Percentiles rank a stretch among this genome's conserved stretches.
Evolutionary conservation across 2,329 filamentous ascomycete genomes (phyloP).

Genomic region (Colletotrichum acutatum): DNA sequence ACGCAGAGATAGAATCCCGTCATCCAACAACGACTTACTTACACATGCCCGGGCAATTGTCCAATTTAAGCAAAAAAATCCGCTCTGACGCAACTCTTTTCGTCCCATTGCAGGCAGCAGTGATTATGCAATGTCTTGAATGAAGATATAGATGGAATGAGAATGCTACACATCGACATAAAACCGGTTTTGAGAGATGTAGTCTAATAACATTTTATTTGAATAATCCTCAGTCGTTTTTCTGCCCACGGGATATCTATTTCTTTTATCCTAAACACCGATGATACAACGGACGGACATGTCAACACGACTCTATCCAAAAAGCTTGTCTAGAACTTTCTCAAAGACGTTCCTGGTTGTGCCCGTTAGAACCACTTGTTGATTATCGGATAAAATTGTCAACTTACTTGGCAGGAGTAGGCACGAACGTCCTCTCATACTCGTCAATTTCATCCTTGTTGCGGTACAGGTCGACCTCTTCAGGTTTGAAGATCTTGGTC

Average conservation of each 20-base stretch:
- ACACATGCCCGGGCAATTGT: too few species aligned
- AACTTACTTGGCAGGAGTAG: conserved; percentile 62
- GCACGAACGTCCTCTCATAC: conserved; percentile 71
- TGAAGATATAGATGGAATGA: too few species aligned
- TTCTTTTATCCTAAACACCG: background rate
- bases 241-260: background rate
- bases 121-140: too few species aligned
- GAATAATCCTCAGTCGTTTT: background rate
- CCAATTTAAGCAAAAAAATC: too few species aligned
- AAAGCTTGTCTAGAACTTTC: background rate
- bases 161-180: too few species aligned
- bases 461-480: conserved; percentile 71
- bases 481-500: conserved; percentile 65
- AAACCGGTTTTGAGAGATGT: too few species aligned
- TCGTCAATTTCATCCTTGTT: conserved; percentile 75
- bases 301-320: background rate
- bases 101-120: too few species aligned
- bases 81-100: too few species aligned
- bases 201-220: background rate
- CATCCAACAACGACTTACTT: too few species aligned
- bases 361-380: background rate
- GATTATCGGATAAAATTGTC: background rate
- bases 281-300: background rate
- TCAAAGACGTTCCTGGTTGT: background rate
- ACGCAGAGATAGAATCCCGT: too few species aligned